Percentiles rank a stretch among this genome's conserved stretches.
Conservation (phyloP, 768 basidiomycete species). For the Serendipita sp. region DNA sequence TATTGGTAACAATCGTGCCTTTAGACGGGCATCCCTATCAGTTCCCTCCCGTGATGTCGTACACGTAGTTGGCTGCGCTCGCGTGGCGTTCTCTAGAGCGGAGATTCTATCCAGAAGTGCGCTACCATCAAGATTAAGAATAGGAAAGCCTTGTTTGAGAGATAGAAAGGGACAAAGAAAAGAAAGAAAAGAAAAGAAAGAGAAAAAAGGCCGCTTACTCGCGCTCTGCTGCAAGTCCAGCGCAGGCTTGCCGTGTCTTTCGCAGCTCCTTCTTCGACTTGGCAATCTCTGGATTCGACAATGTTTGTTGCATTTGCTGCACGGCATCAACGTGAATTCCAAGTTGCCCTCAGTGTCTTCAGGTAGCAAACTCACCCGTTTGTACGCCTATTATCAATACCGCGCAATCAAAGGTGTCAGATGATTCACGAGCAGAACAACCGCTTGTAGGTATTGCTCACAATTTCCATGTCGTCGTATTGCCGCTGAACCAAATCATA, state of each 20-base stretch:
- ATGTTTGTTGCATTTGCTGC: slow-evolving; percentile 3
- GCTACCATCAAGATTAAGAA: not conserved
- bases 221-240: not conserved
- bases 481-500: not conserved
- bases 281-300: not conserved
- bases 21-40: not conserved
- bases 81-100: not conserved
- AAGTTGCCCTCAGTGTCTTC: not conserved
- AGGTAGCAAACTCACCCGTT: not conserved
- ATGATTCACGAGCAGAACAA: not conserved
- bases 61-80: not conserved
- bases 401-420: too few species aligned
- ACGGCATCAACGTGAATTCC: not conserved
- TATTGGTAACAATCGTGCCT: not conserved
- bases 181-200: too few species aligned
- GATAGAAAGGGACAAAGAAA: too few species aligned
- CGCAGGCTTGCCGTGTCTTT: not conserved
- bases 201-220: not conserved
- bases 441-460: not conserved
- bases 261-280: not conserved
- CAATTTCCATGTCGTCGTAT: slow-evolving; percentile 5
- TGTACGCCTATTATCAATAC: not conserved
- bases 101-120: not conserved
- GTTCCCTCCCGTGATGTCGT: not conserved
- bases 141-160: not conserved